Conservation (phyloP, 345 rosid species). For the Eutrema yunnanense region DNA sequence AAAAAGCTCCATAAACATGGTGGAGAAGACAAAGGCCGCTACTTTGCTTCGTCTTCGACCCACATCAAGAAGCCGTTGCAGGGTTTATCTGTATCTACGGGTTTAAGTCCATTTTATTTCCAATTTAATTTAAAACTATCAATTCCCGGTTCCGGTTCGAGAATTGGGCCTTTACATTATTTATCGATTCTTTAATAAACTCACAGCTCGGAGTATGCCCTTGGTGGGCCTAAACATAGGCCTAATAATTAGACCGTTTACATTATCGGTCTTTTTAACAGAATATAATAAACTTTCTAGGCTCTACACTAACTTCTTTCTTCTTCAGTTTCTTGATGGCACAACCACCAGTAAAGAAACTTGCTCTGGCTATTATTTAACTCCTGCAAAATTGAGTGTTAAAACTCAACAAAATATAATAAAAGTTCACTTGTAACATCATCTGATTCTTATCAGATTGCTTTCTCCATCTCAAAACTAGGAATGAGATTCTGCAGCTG, state of each 20-base stretch:
- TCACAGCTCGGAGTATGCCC: background rate
- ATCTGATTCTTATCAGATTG: background rate
- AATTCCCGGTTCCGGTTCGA: constrained; percentile 5
- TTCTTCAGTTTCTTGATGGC: background rate
- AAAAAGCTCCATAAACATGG: constrained; percentile 16
- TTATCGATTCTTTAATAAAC: background rate
- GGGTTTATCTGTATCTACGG: too few species aligned
- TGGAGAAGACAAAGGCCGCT: constrained; percentile 8
- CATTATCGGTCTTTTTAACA: background rate
- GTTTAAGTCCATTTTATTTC: background rate
- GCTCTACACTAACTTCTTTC: constrained; percentile 19
- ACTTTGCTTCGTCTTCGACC: constrained; percentile 11
- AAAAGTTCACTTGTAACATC: background rate
- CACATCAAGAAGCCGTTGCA: constrained; percentile 9
- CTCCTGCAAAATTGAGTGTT: background rate
- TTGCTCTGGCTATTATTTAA: background rate
- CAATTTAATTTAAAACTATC: background rate
- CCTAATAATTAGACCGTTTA: background rate
- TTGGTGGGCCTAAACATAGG: background rate
- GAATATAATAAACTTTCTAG: too few species aligned
- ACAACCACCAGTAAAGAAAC: background rate
- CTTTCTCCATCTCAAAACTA: background rate
- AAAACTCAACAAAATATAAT: background rate
- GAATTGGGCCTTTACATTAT: background rate
- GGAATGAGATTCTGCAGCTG: constrained; percentile 14